These are phyloP conservation scores for Aspergillus sp. DNA, from an alignment of 2,329 filamentous ascomycete species.

Conservation along the genomic window DNA sequence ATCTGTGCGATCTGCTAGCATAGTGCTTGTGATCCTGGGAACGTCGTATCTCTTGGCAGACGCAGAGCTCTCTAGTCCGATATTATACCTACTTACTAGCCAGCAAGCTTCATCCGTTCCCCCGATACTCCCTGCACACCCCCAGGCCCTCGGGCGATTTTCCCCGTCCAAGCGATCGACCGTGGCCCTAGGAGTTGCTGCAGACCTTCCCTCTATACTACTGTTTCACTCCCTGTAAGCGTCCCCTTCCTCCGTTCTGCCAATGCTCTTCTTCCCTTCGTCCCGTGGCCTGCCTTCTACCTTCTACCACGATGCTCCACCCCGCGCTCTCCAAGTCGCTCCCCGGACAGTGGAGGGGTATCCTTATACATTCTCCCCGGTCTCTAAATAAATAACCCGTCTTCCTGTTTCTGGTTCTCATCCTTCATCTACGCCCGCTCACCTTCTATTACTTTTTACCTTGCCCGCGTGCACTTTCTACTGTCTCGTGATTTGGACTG, in stretches of 20 bases:
- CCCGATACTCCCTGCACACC: slow-evolving; percentile 24
- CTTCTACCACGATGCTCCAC: slow-evolving; percentile 8
- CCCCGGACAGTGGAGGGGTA: slow-evolving; percentile 10
- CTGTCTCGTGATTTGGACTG: slow-evolving; percentile 12
- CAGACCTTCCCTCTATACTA: neutral
- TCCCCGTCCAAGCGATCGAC: slow-evolving; percentile 15
- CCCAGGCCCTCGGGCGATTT: slow-evolving; percentile 15
- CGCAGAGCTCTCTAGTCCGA: neutral
- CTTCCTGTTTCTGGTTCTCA: neutral
- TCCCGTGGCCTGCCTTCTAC: slow-evolving; percentile 7
- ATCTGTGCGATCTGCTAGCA: neutral
- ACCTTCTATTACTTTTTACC: slow-evolving; percentile 1
- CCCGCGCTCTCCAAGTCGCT: slow-evolving; percentile 8
- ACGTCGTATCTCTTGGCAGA: neutral
- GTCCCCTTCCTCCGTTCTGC: slow-evolving; percentile 24
- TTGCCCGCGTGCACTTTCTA: slow-evolving; percentile 3
- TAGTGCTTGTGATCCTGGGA: neutral
- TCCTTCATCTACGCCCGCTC: slow-evolving; percentile 1
- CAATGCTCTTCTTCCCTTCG: slow-evolving; percentile 20
- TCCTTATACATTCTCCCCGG: slow-evolving; percentile 3
- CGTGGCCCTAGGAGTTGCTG: slow-evolving; percentile 8
- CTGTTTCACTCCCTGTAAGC: slow-evolving; percentile 14
- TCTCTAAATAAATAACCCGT: neutral
- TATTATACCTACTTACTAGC: slow-evolving; percentile 5
- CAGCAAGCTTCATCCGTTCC: slow-evolving; percentile 33